Evolutionary conservation across 2,329 filamentous ascomycete genomes (phyloP).

Genomic region (Dissoconium aciculare): DNA sequence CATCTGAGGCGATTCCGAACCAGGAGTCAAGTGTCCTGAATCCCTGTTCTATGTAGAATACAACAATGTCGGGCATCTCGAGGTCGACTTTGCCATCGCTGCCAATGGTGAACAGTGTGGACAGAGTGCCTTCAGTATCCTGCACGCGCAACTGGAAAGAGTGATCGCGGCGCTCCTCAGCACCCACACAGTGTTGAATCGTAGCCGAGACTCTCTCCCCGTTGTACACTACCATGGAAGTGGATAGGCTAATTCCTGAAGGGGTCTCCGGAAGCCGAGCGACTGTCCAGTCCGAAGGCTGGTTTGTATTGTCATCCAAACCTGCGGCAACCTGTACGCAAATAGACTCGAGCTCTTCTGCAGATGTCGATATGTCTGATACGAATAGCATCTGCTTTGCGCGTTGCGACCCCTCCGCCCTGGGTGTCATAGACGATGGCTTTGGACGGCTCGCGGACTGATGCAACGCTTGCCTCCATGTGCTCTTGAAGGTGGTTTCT

Average conservation of each 20-base stretch:
- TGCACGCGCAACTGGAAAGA: constrained; percentile 8
- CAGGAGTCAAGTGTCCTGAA: too few relatives aligned
- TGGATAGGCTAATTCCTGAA: constrained; percentile 7
- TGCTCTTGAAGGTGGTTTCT: constrained; percentile 3
- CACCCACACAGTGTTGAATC: constrained; percentile 13
- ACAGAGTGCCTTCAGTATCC: constrained; percentile 9
- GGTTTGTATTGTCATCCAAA: constrained; percentile 1
- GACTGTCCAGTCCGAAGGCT: constrained; percentile 4
- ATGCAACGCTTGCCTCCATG: not conserved
- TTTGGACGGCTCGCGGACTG: too few relatives aligned
- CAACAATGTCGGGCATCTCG: constrained; percentile 8
- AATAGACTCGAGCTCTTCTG: constrained; percentile 7
- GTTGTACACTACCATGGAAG: constrained; percentile 8
- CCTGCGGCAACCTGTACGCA: constrained; percentile 7
- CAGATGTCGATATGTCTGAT: constrained; percentile 3
- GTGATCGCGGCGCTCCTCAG: constrained; percentile 4
- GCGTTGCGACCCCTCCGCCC: not conserved
- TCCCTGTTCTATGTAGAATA: constrained; percentile 9
- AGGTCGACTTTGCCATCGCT: constrained; percentile 8
- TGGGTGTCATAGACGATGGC: not conserved
- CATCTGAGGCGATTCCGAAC: too few relatives aligned
- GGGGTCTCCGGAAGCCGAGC: constrained; percentile 11
- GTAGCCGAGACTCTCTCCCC: constrained; percentile 8
- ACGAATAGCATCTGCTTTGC: constrained; percentile 11
- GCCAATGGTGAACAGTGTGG: constrained; percentile 8